Base-by-base conservation (phyloP, 2,329 filamentous ascomycete species). In the Ophiostoma perfectum region DNA sequence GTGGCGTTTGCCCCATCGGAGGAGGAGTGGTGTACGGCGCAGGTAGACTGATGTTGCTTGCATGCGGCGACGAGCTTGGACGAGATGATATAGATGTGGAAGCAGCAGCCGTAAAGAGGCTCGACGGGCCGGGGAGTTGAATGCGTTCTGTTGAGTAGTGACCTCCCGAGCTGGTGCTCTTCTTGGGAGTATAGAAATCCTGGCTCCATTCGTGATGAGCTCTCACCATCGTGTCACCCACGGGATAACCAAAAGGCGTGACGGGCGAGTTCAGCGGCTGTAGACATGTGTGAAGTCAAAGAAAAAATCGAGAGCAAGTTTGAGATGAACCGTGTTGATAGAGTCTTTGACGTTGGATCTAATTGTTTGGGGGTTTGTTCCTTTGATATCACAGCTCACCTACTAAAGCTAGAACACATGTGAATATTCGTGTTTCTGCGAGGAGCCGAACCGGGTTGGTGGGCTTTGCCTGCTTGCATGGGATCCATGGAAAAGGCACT, bases 201-300 rank as follows among this genome's bases (percentile, higher is more conserved):
- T 75, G 74, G 49, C 71, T 70, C 76, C 74, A 78, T 70, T 71
- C 71, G 70, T 75, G 74, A 64, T 74, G 74, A 66, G 76, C 73
- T 73, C 76, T 75, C 70, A 77, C 75, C 78, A 79, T 79, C 67
- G 73, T 73, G 74, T 77, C 76, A 69, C 76, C 70, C 72, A 76
- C 74, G 70, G 72, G 72, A 73, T 74, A 74, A 69, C 75, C 74
- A 71, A 77, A 73, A 27, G 70, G 71, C 71, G 70, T 75, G 74
- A 55, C 73, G 74, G 70, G 75, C 71, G 70, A 73, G 70, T 64
- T 75, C 75, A 68, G 75, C 74, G 64, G 74, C 49, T 55, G 7
- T 55, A 55, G 77, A 77, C 77, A 78, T 79, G 75, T 72, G 72
- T 72, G 72, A 70, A 58, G 27, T 2, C 8, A 27, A 55, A 9